These are phyloP conservation scores for Kuraishia piskuri DNA, from an alignment of 805 yeast species.

Conservation along the genomic window DNA sequence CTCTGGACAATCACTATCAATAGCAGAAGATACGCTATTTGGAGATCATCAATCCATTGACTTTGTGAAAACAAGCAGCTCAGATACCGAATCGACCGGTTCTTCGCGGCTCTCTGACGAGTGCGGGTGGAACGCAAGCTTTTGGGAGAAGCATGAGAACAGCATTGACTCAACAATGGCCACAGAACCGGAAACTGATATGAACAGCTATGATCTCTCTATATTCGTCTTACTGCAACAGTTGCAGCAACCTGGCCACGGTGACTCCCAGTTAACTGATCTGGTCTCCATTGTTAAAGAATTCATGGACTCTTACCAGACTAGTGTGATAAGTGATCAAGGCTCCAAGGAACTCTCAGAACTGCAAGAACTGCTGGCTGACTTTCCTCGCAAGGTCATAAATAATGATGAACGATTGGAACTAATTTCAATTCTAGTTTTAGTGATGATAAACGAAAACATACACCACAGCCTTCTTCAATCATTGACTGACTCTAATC, in stretches of 20 bases:
- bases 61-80: not conserved
- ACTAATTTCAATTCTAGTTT: not conserved
- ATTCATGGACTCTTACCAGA: not conserved
- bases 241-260: not conserved
- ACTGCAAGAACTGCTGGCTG: not conserved
- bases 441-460: not conserved
- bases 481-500: not conserved
- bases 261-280: not conserved
- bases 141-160: not conserved
- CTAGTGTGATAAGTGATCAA: not conserved
- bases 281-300: not conserved
- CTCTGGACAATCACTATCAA: not conserved
- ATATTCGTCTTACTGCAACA: not conserved
- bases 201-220: not conserved
- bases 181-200: not conserved
- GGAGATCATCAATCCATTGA: not conserved
- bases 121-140: not conserved
- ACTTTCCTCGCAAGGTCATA: not conserved
- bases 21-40: not conserved
- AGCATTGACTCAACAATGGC: not conserved
- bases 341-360: not conserved
- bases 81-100: not conserved
- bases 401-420: not conserved
- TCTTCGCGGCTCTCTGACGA: not conserved
- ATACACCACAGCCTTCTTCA: not conserved